Evolutionary conservation across 2,329 filamentous ascomycete genomes (phyloP), one percentile per base, ranked within the genome.

Genomic region (Rhytidhysteron rufulum): DNA sequence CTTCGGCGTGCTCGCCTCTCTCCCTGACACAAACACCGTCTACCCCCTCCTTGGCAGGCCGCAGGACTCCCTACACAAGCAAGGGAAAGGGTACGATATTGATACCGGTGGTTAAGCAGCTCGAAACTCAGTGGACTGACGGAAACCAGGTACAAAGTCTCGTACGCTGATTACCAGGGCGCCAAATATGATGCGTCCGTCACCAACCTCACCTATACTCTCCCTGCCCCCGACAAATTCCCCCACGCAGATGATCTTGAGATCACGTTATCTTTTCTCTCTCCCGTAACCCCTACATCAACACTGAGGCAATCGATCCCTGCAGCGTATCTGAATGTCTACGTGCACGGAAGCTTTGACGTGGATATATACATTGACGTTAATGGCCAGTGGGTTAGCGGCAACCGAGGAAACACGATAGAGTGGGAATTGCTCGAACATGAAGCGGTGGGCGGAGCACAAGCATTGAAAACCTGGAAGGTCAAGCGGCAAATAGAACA

Each of bases 251-350:
- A 64, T 21, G 64, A 71, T 15, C 60, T 76, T 22, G 72, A 82
- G 41, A 69, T 85, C 39, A 74, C 72, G 2, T 62, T 85, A 22
- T 84, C 81, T 7, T 85, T 85, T 62, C 70, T 90, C 37, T 90
- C 86, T 6, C 86, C 86, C 13, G 84, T 93, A 36, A 91, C 86
- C 0, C 86, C 86, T 2, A 86, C 84, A 1, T 90, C 86, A 41
- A 90, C 86, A 33, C 71, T 90, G 53, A 78, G 86, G 48, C 86
- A 91, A 69, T 82, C 85, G 13, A 78, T 93, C 22, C 88, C 88
- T n/a, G 88, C 87, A 9, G 82, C 83, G 19, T 94, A 94, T 60
- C 58, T 94, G 45, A 85, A 79, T 5, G 73, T 91, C 30, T 67
- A 82, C 54, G 85, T 86, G 10, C 74, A 82, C 44, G 87, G 86